Conservation (phyloP, 176 grass and related monocot genomes). For the Carex scoparia region DNA sequence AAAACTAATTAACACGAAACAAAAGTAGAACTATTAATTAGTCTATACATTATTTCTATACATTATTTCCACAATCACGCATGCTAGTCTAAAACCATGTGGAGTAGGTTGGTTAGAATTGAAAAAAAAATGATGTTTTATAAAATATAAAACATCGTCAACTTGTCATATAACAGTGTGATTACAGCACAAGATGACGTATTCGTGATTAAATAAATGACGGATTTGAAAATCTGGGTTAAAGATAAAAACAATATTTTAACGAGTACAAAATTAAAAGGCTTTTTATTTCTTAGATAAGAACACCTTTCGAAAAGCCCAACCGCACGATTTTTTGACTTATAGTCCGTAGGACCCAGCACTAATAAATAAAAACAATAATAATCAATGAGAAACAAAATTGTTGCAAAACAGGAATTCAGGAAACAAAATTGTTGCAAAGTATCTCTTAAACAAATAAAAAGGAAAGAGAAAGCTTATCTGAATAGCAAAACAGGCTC, state of each 20-base stretch:
- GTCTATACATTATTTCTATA: too few relatives aligned
- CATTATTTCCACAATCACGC: too few relatives aligned
- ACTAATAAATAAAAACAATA: not conserved
- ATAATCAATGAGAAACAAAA: not conserved
- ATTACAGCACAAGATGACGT: not conserved
- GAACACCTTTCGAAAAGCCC: not conserved
- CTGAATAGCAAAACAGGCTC: too few relatives aligned
- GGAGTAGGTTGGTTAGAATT: not conserved
- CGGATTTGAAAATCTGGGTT: not conserved
- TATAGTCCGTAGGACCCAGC: not conserved
- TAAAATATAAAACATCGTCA: not conserved
- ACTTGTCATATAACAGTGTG: not conserved
- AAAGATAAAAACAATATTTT: not conserved
- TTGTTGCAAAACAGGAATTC: not conserved
- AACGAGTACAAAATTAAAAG: too few relatives aligned
- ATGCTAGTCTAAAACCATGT: not conserved
- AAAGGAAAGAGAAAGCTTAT: not conserved
- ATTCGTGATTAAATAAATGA: not conserved
- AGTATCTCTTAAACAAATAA: not conserved
- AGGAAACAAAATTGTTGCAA: not conserved
- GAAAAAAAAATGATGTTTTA: not conserved
- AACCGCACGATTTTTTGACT: not conserved
- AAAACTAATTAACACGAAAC: too few relatives aligned
- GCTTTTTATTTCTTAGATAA: not conserved
- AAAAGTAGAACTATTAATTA: too few relatives aligned